Evolutionary conservation across 108 stramenopile species (phyloP).

Genomic region (Cyclotella atomus): DNA sequence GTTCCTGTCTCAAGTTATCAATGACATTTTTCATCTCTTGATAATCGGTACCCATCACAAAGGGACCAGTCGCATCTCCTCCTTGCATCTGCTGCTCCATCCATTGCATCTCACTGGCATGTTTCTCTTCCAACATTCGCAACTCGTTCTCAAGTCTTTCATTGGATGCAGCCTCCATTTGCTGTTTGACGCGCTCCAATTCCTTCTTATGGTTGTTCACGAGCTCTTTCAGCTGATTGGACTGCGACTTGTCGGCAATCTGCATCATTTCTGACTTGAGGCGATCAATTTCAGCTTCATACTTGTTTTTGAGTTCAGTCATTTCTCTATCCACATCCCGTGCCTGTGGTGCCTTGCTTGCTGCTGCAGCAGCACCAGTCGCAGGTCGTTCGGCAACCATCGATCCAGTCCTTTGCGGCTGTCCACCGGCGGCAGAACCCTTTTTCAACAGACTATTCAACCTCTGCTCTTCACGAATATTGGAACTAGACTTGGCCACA

Average conservation of each 20-base stretch:
- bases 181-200: slow-evolving; percentile 15
- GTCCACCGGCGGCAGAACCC: slow-evolving; percentile 10
- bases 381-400: slow-evolving; percentile 4
- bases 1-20: slow-evolving; percentile 1
- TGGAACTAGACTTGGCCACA: slow-evolving; percentile 25
- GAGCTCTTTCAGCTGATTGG: slow-evolving; percentile 19
- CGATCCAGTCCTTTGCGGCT: not conserved
- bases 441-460: slow-evolving; percentile 25
- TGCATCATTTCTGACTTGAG: slow-evolving; percentile 24
- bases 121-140: not conserved
- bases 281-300: slow-evolving; percentile 27
- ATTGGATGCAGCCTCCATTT: slow-evolving; percentile 14
- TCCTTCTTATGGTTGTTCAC: slow-evolving; percentile 19
- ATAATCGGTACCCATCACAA: not conserved
- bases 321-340: slow-evolving; percentile 5
- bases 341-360: not conserved
- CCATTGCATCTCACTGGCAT: slow-evolving; percentile 12
- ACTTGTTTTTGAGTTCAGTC: slow-evolving; percentile 11
- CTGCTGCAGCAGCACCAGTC: not conserved
- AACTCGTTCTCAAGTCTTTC: slow-evolving; percentile 15
- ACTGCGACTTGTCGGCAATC: slow-evolving; percentile 13
- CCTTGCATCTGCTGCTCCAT: slow-evolving; percentile 16
- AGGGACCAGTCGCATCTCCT: not conserved
- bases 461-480: slow-evolving; percentile 44
- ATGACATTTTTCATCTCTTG: slow-evolving; percentile 11